Evolutionary conservation across 805 yeast genomes (phyloP), one percentile per base, ranked within the genome.

Genomic region (Wickerhamomyces hampshirensis): DNA sequence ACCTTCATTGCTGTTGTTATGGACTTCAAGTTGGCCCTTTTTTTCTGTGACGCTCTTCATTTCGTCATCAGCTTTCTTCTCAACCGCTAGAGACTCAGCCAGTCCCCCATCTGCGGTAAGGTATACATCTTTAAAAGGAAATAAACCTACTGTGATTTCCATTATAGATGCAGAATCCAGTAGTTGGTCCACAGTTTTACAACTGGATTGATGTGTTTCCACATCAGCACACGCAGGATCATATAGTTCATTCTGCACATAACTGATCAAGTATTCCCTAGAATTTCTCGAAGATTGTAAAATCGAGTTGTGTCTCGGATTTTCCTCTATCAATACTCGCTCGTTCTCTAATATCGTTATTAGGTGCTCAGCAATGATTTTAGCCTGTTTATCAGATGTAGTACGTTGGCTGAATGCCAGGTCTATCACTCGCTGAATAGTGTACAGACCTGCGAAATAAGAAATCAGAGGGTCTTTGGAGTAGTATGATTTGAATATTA

Each of bases 251-350:
- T 33, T 38, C n/a, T 35, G 28, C 5, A 33, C 10, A 11, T 30
- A 21, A 5, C 31, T 26, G 4, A 46, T 27, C 10, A 46, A n/a
- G 14, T 34, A 43, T 27, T 46, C 44, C 16, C 50, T 39, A 1
- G 44, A 39, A 16, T 32, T 44, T 21, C 13, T 19, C 5, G n/a
- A 13, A 11, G 40, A 31, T 6, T 27, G 15, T 2, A 37, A 7
- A 5, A 42, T 42, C 6, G 30, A 38, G 5, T 13, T 5, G 5
- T 13, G 11, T 11, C 26, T 10, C 3, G 26, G 19, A 29, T 34
- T 24, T 13, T 26, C 14, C 16, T 17, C 29, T 4, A 44, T 15
- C 14, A 14, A 18, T 6, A 7, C 6, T 17, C 30, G 26, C 18
- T 37, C 35, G 21, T 4, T 23, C 23, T 36, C 44, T 14, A 40